A percentile compares a stretch with the other conserved stretches of the same genome.
phyloP scores from a whole-genome alignment of 2,329 filamentous ascomycete species.

The Xylariales sp. region DNA sequence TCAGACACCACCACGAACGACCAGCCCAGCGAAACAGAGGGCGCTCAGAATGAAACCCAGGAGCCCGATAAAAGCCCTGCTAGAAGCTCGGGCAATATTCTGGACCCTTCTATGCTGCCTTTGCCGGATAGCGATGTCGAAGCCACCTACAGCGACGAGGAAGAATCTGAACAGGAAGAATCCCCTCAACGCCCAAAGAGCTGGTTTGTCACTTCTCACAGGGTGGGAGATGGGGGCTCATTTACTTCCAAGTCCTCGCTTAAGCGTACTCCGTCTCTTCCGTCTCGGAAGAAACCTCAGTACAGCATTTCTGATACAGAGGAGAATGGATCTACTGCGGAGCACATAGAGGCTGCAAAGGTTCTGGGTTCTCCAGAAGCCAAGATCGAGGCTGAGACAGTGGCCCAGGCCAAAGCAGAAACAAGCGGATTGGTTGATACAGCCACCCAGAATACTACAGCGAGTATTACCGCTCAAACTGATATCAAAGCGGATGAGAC shows the following conservation, averaged over 20 bases:
- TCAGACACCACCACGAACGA: slow-evolving; percentile 43
- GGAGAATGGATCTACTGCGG: background rate
- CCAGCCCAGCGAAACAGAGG: slow-evolving; percentile 20
- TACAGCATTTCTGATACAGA: slow-evolving; percentile 21
- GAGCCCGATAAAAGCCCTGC: slow-evolving; percentile 16
- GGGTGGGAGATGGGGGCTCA: slow-evolving; percentile 50
- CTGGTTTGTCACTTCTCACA: slow-evolving; percentile 52
- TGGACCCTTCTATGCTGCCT: slow-evolving; percentile 71
- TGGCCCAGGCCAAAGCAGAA: background rate
- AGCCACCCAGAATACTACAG: slow-evolving; percentile 28
- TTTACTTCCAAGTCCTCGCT: slow-evolving; percentile 52
- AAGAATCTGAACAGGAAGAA: slow-evolving; percentile 59
- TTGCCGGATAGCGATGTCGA: slow-evolving; percentile 76
- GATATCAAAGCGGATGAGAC: slow-evolving; percentile 46
- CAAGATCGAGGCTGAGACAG: slow-evolving; percentile 20
- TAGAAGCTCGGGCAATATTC: slow-evolving; percentile 27
- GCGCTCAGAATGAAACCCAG: slow-evolving; percentile 4
- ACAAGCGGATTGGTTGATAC: slow-evolving; percentile 33
- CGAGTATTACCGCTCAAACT: slow-evolving; percentile 29
- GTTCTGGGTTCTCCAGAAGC: slow-evolving; percentile 5
- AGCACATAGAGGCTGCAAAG: background rate
- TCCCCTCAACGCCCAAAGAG: slow-evolving; percentile 61
- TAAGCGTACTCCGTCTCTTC: slow-evolving; percentile 45
- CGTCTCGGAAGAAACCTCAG: slow-evolving; percentile 41
- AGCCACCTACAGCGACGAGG: slow-evolving; percentile 72